Conservation (phyloP, 1,284 basidiomycete genomes). For the Testicularia cyperi region DNA sequence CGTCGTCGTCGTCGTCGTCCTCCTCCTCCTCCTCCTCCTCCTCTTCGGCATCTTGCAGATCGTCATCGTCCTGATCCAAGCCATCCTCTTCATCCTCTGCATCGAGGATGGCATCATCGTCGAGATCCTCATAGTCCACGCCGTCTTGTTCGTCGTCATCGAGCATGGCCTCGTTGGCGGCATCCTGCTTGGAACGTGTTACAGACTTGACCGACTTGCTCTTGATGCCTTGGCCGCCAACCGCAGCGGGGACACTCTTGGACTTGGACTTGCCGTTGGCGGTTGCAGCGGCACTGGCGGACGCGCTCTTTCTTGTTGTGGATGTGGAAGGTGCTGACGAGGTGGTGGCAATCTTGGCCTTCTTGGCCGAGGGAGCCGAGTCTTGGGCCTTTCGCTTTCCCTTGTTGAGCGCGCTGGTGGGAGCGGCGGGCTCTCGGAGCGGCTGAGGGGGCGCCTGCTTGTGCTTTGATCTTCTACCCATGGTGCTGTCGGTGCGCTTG, state of each 20-base stretch:
- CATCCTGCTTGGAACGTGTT: constrained; percentile 57
- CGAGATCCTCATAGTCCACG: constrained; percentile 61
- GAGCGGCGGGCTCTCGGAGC: constrained; percentile 63
- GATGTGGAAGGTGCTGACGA: constrained; percentile 37
- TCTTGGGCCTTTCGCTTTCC: constrained; percentile 60
- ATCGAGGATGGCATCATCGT: constrained; percentile 45
- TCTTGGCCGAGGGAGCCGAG: constrained; percentile 42
- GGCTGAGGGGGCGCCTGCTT: constrained; percentile 80
- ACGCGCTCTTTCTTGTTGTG: constrained; percentile 2
- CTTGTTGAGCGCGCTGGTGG: constrained; percentile 41
- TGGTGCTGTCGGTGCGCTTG: too few relatives aligned
- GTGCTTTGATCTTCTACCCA: constrained; percentile 87
- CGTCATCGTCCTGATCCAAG: constrained; percentile 7
- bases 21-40: constrained; percentile 21
- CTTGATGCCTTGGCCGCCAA: not conserved
- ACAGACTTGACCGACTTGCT: constrained; percentile 61
- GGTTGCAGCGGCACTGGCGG: not conserved
- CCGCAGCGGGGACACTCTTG: not conserved
- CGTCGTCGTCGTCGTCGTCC: constrained; percentile 25
- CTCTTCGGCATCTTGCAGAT: constrained; percentile 9
- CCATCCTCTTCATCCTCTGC: constrained; percentile 62
- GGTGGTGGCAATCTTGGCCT: constrained; percentile 23
- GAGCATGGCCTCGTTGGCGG: constrained; percentile 47
- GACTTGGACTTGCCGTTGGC: constrained; percentile 6
- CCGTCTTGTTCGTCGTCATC: constrained; percentile 62